Base-by-base conservation (phyloP, 2,329 filamentous ascomycete genomes). In the Verticillium nonalfalfae region DNA sequence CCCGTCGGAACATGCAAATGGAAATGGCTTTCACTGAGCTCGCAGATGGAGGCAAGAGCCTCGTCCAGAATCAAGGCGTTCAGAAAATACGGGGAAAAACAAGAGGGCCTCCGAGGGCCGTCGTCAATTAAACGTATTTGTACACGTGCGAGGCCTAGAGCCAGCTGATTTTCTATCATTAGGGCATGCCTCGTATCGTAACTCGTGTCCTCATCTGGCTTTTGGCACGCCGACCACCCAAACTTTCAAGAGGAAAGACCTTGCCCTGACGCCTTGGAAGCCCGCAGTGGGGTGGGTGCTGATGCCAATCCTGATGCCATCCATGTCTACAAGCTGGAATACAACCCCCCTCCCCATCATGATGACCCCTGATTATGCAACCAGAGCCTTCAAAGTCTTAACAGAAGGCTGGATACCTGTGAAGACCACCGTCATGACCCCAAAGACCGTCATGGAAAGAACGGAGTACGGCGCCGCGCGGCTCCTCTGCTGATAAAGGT, bases 371-470 rank as follows among this genome's bases (percentile, higher is more conserved):
- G n/a, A 18, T 52, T 18, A 52, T 21, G n/a, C 45, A 18, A 77
- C 72, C 52, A 78, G 62, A 15, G 55, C 59, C 10, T 75, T 63
- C 13, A 84, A 66, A 58, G 73, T 74, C 1, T 65, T 64, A 9
- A 73, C 75, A 63, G 83, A 77, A 9, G 79, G 80, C 4, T 76
- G 75, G 1, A 83, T 71, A 1, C 80, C 79, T 0, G 81, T 80
- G 52, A 85, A 79, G 2, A 81, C 76, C 0, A 86, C 83, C 1
- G 81, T 85, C 73, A 81, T 79, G 45, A 83, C 75, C 0, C 84
- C 83, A 66, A 85, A 82, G 5, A 82, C 72, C 7, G 82, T 84
- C 84, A 85, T 85, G 1, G 82, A 77, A 15, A 86, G 70, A 1
- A 80, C 81, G 2, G 83, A 81, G 65, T 85, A 85, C 0, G 83